Percentiles rank a stretch among this genome's conserved stretches.
These are phyloP conservation scores for Pythium monospermum DNA, from an alignment of 352 stramenopile species.

Conservation along the genomic window DNA sequence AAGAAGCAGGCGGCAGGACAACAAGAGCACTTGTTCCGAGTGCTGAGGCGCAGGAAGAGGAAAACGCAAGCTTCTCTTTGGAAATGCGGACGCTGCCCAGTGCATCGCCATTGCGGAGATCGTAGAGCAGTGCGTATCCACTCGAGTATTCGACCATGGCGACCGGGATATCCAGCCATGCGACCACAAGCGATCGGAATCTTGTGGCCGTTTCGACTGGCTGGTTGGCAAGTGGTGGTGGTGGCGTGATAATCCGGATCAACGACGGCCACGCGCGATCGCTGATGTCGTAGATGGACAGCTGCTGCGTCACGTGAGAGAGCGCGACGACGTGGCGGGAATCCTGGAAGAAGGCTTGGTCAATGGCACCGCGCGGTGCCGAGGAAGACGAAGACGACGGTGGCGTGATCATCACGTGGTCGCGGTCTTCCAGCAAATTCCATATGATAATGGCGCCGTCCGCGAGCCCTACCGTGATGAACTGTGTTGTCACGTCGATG, in stretches of 20 bases:
- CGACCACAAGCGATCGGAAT: slow-evolving; percentile 19
- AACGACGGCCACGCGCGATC: slow-evolving; percentile 22
- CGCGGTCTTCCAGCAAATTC: slow-evolving; percentile 41
- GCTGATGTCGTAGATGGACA: slow-evolving; percentile 42
- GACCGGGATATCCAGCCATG: slow-evolving; percentile 30
- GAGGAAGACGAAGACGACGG: background rate
- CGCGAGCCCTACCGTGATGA: slow-evolving; percentile 36
- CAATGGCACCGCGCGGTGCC: background rate
- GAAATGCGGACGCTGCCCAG: slow-evolving; percentile 32
- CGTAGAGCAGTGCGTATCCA: slow-evolving; percentile 39
- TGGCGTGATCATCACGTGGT: slow-evolving; percentile 23
- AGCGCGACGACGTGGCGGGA: slow-evolving; percentile 28
- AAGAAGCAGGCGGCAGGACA: slow-evolving; percentile 14
- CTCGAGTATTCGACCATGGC: slow-evolving; percentile 40
- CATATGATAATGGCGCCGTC: slow-evolving; percentile 47
- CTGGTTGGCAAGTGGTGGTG: slow-evolving; percentile 4
- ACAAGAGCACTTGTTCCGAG: background rate
- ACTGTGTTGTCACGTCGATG: slow-evolving; percentile 43
- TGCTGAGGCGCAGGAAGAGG: no score
- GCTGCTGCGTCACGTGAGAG: slow-evolving; percentile 27
- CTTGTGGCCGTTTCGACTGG: slow-evolving; percentile 3
- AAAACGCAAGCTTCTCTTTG: no score
- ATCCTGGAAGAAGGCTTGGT: slow-evolving; percentile 1
- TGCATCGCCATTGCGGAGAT: slow-evolving; percentile 35
- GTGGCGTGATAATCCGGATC: slow-evolving; percentile 27